Base-by-base conservation (phyloP, 768 basidiomycete genomes). In the Xerocomellus chrysenteron region DNA sequence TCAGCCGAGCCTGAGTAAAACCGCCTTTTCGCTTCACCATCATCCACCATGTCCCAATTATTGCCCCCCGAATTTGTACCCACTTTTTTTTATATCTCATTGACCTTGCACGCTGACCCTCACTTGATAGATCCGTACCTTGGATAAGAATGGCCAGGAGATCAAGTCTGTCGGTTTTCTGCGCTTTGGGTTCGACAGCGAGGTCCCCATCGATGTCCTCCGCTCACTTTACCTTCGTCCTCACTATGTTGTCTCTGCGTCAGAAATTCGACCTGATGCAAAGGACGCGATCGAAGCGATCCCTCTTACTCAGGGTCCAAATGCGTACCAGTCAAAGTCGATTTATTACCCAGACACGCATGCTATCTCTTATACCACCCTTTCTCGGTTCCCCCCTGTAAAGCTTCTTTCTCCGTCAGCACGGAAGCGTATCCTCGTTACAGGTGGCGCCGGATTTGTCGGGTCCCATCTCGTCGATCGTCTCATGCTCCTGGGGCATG, bases 391-490 rank as follows among this genome's bases (percentile, higher is more conserved):
- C 73, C 92, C 94, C 11, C 93, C 96, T 4, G 95, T 99, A 57
- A 92, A 84, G 65, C 84, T 94, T 47, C 84, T 99, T 46, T 73
- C 92, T 11, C 84, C 90, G 21, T 78, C 85, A 2, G 72, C 77
- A 58, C 85, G 93, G 66, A 97, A 96, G 75, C 89, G 96, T 56
- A 77, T 98, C 64, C 84, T 99, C 40, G 89, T 98, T 64, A 98
- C 96, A 21, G 96, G 96, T 56, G 96, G 97, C 41, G 97, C 96
- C 37, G 97, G 97, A n/a, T 99, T 99, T 73, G 96, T 99, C 56
- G 97, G 97, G 16, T 96, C 94, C 33, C 97, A 99, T 76, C 86
- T 99, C 47, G 92, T 99, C 51, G 97, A 99, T 77, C 85, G 97
- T 47, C 84, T 98, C 59, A 95, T 99, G 94, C 82, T 98, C 59